Percentiles rank a stretch among this genome's conserved stretches.
phyloP scores from a whole-genome alignment of 192 early-diverging fungal species.

The Entomortierella lignicola region DNA sequence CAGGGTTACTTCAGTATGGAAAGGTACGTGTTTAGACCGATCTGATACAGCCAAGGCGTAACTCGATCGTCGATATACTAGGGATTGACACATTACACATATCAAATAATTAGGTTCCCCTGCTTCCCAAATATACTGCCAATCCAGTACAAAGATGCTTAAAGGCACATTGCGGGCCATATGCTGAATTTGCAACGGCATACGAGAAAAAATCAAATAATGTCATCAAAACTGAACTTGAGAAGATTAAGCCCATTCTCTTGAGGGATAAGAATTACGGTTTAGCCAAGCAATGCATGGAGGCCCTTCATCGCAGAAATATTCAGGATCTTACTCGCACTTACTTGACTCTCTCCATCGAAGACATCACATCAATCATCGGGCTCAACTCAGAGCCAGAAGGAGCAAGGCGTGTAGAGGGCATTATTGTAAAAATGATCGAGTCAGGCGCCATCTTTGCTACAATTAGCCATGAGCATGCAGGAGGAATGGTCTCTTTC shows the following conservation, averaged over 20 bases:
- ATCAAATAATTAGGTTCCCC: conserved; percentile 24
- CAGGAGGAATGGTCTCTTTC: conserved; percentile 77
- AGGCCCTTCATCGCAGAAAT: conserved; percentile 60
- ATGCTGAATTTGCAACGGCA: conserved; percentile 68
- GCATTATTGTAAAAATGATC: conserved; percentile 69
- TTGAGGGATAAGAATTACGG: conserved; percentile 72
- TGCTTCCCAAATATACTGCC: conserved; percentile 67
- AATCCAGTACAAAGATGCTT: conserved; percentile 57
- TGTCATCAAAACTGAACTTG: conserved; percentile 57
- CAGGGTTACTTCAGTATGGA: conserved; percentile 71
- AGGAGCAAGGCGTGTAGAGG: conserved; percentile 61
- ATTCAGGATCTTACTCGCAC: conserved; percentile 82
- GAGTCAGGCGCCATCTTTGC: conserved; percentile 63
- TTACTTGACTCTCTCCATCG: conserved; percentile 78
- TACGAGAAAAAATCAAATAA: conserved; percentile 64
- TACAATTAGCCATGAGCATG: conserved; percentile 57
- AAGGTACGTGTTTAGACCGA: conserved; percentile 35
- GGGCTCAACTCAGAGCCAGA: conserved; percentile 52
- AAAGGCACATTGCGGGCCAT: conserved; percentile 55
- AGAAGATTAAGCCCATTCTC: conserved; percentile 46
- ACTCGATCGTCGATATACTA: not conserved
- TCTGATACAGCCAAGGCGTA: not conserved
- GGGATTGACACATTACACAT: not conserved
- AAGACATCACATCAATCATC: conserved; percentile 73
- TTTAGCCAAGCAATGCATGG: conserved; percentile 63